phyloP scores from a whole-genome alignment of 2,329 filamentous ascomycete genomes.

The Paecilomyces dactylethromorphus region DNA sequence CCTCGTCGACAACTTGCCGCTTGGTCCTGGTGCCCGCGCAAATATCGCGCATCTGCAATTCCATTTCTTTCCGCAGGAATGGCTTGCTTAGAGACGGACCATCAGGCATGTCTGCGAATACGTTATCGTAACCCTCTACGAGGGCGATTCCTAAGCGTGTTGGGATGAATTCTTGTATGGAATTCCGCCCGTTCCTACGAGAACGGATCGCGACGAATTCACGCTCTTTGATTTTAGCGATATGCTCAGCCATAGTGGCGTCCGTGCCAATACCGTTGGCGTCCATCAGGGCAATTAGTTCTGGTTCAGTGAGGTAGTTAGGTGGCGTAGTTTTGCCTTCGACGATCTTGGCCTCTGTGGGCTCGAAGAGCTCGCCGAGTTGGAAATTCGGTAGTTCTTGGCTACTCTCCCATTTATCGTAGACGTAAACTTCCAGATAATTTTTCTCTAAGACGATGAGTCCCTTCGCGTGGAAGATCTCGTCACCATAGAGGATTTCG shows the following conservation, averaged over 20 bases:
- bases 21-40: constrained; percentile 78
- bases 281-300: constrained; percentile 95
- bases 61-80: constrained; percentile 96
- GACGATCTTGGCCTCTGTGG: constrained; percentile 78
- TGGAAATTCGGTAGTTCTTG: constrained; percentile 73
- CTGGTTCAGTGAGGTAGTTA: constrained; percentile 85
- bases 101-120: constrained; percentile 70
- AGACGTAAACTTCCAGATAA: constrained; percentile 91
- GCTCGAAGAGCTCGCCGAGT: constrained; percentile 75
- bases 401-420: constrained; percentile 92
- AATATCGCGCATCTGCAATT: constrained; percentile 92
- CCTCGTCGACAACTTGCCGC: constrained; percentile 70
- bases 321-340: constrained; percentile 88
- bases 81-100: constrained; percentile 77
- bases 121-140: constrained; percentile 88
- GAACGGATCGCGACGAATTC: constrained; percentile 70
- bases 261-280: constrained; percentile 97
- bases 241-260: constrained; percentile 98
- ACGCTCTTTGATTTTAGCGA: constrained; percentile 86
- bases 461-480: constrained; percentile 75
- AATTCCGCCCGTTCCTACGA: constrained; percentile 41
- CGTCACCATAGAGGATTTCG: constrained; percentile 75
- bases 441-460: constrained; percentile 82
- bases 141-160: constrained; percentile 86
- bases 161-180: constrained; percentile 81